Conservation (phyloP, 768 basidiomycete genomes). For the Hemileccinum rubropunctum region DNA sequence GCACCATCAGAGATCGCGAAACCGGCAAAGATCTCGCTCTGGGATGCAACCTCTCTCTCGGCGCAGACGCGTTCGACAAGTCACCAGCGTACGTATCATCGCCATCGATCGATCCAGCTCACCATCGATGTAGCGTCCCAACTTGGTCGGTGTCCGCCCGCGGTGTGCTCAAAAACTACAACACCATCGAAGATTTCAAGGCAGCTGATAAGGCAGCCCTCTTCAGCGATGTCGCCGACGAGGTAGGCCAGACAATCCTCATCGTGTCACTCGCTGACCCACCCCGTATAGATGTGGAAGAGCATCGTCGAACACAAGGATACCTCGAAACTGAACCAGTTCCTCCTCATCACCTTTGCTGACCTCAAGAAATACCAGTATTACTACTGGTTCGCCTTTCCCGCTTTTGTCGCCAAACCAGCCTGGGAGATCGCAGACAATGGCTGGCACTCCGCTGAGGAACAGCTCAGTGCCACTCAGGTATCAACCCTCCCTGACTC, state of each 20-base stretch:
- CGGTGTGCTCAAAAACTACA: constrained; percentile 90
- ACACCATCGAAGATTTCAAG: constrained; percentile 96
- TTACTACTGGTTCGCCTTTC: constrained; percentile 98
- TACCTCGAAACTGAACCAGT: constrained; percentile 61
- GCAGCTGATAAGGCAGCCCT: constrained; percentile 84
- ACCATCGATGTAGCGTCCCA: constrained; percentile 35
- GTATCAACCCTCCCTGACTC: constrained; percentile 29
- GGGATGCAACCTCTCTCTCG: constrained; percentile 62
- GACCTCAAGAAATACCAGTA: constrained; percentile 99
- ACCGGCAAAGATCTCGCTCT: constrained; percentile 72
- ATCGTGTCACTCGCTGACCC: neutral
- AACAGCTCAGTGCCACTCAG: constrained; percentile 40
- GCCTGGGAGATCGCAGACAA: constrained; percentile 76
- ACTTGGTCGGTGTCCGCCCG: constrained; percentile 48
- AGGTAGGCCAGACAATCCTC: constrained; percentile 40
- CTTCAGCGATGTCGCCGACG: constrained; percentile 69
- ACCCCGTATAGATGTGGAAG: constrained; percentile 61
- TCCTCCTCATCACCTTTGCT: constrained; percentile 90
- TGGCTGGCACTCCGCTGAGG: constrained; percentile 55
- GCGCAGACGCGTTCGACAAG: constrained; percentile 59
- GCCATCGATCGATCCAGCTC: constrained; percentile 3
- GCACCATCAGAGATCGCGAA: constrained; percentile 72
- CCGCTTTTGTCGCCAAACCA: constrained; percentile 86
- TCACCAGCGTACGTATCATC: constrained; percentile 41
- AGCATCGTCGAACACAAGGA: constrained; percentile 51